A percentile compares a stretch with the other conserved stretches of the same genome.
phyloP scores from a whole-genome alignment of 106 monocot species.

The Vanilla planifolia region DNA sequence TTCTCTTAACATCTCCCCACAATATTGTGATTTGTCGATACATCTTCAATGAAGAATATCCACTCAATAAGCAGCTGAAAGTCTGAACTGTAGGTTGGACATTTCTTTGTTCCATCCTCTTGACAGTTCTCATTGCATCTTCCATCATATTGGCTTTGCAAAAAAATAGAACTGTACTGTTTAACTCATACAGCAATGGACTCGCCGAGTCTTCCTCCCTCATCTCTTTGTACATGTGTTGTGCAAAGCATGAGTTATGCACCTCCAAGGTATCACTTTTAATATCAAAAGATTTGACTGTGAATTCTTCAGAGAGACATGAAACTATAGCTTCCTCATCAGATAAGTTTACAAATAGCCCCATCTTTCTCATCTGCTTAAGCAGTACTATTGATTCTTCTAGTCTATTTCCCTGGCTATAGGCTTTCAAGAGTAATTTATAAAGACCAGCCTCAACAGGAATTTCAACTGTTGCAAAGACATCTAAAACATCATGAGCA shows the following conservation, averaged over 20 bases:
- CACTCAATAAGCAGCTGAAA: slow-evolving; percentile 56
- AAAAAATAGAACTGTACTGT: slow-evolving; percentile 77
- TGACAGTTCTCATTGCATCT: slow-evolving; percentile 72
- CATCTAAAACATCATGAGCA: slow-evolving; percentile 90
- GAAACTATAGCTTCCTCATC: slow-evolving; percentile 13
- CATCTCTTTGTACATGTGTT: slow-evolving; percentile 32
- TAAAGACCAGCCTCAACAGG: slow-evolving; percentile 25
- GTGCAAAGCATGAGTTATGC: slow-evolving; percentile 29
- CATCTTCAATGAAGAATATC: slow-evolving; percentile 73
- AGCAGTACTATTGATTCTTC: slow-evolving; percentile 46
- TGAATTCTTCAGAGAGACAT: slow-evolving; percentile 7
- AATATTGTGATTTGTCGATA: slow-evolving; percentile 77
- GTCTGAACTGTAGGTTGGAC: slow-evolving; percentile 51
- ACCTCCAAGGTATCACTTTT: neutral
- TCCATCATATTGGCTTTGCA: slow-evolving; percentile 89
- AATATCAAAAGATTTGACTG: neutral
- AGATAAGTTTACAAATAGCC: slow-evolving; percentile 15
- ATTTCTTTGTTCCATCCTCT: slow-evolving; percentile 56
- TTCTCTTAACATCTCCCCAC: slow-evolving; percentile 85
- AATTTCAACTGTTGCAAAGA: slow-evolving; percentile 45
- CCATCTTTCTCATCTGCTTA: slow-evolving; percentile 44
- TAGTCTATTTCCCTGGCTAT: slow-evolving; percentile 26
- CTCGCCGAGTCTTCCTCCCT: slow-evolving; percentile 14
- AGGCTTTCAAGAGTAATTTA: slow-evolving; percentile 43
- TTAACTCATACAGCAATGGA: slow-evolving; percentile 60